Conservation (phyloP, 176 grass and related monocot species). For the Oryza meridionalis region DNA sequence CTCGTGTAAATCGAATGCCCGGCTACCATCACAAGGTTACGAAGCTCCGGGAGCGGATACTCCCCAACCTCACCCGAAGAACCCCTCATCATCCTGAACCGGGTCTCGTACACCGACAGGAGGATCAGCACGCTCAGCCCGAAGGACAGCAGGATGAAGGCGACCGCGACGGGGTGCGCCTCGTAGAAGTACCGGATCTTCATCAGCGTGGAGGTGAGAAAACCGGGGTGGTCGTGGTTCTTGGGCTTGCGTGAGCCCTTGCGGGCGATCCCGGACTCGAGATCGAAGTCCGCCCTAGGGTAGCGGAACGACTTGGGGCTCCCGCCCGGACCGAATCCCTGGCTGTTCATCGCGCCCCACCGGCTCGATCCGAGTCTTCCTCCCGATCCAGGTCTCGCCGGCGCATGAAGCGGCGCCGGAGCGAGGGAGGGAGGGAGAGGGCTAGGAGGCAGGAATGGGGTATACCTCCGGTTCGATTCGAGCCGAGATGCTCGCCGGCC, state of each 20-base stretch:
- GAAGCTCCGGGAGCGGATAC: slow-evolving; percentile 61
- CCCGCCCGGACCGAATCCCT: slow-evolving; percentile 68
- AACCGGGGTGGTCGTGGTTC: slow-evolving; percentile 49
- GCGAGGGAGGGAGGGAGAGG: too few species aligned
- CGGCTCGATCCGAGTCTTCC: too few species aligned
- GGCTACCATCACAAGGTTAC: slow-evolving; percentile 87
- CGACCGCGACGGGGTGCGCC: slow-evolving; percentile 71
- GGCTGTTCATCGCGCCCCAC: slow-evolving; percentile 64
- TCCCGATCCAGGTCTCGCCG: neutral
- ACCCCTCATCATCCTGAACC: slow-evolving; percentile 55
- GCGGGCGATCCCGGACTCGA: slow-evolving; percentile 62
- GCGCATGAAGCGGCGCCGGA: neutral
- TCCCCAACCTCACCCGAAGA: slow-evolving; percentile 23
- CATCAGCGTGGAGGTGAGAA: slow-evolving; percentile 43
- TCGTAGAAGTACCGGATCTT: slow-evolving; percentile 58
- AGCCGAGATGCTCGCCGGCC: neutral
- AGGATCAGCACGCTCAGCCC: slow-evolving; percentile 63
- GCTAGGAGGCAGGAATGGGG: neutral
- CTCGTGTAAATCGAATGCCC: slow-evolving; percentile 90
- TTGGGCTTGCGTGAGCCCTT: slow-evolving; percentile 58
- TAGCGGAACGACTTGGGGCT: slow-evolving; percentile 85
- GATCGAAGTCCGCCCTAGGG: slow-evolving; percentile 73
- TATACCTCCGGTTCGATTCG: neutral
- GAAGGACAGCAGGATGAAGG: slow-evolving; percentile 60
- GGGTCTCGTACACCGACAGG: slow-evolving; percentile 76